A percentile compares a stretch with the other conserved stretches of the same genome.
These are phyloP conservation scores for Trametes meyenii DNA, from an alignment of 768 basidiomycete species.

Conservation along the genomic window DNA sequence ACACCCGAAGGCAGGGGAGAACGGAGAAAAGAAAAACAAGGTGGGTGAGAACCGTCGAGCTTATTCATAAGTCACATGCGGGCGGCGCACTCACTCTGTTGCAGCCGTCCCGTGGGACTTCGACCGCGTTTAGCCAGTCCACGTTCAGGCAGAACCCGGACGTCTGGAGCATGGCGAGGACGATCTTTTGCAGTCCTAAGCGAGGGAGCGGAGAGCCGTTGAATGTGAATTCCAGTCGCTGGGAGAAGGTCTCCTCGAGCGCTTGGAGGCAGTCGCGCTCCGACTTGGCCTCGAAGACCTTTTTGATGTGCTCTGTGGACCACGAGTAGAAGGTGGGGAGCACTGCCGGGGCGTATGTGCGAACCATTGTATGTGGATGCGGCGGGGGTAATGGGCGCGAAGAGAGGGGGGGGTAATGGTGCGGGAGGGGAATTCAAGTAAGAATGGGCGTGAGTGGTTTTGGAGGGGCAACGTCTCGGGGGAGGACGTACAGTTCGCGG, in stretches of 20 bases:
- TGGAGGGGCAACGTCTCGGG: not conserved
- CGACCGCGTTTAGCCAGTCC: constrained; percentile 52
- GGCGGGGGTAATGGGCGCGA: not conserved
- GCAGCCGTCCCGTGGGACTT: constrained; percentile 42
- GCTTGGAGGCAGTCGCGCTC: constrained; percentile 46
- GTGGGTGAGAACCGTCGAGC: constrained; percentile 1
- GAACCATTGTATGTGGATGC: no score
- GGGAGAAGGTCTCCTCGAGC: constrained; percentile 49
- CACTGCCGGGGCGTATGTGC: constrained; percentile 13
- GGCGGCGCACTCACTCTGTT: constrained; percentile 45
- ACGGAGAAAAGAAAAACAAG: constrained; percentile 11
- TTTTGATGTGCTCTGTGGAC: constrained; percentile 51
- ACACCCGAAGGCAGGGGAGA: not conserved
- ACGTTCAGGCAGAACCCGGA: constrained; percentile 46
- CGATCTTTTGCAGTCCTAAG: constrained; percentile 44
- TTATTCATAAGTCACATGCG: constrained; percentile 1
- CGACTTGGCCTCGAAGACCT: constrained; percentile 53
- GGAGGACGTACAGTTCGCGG: not conserved
- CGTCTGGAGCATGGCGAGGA: constrained; percentile 45
- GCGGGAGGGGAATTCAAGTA: not conserved
- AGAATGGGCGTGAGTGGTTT: not conserved
- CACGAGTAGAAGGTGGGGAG: constrained; percentile 50
- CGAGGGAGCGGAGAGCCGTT: constrained; percentile 48
- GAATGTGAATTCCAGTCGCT: constrained; percentile 41
- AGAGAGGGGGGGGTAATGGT: constrained; percentile 3